Evolutionary conservation across 2,329 filamentous ascomycete genomes (phyloP).

Genomic region (Talaromyces funiculosus): DNA sequence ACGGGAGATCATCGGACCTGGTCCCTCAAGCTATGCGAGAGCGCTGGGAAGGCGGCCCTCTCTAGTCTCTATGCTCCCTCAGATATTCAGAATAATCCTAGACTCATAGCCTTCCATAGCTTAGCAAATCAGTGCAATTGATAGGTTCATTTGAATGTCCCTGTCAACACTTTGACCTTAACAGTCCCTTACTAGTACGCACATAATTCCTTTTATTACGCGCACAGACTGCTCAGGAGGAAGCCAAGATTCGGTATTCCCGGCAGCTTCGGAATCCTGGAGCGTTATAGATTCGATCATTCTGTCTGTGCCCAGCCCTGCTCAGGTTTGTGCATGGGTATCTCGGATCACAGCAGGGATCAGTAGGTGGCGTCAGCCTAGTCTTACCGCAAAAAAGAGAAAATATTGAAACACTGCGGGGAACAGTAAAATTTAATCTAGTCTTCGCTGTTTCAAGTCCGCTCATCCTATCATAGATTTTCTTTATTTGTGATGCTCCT

Average conservation of each 20-base stretch:
- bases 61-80: neutral
- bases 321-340: too few relatives aligned
- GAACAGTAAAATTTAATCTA: too few relatives aligned
- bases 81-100: neutral
- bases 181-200: neutral
- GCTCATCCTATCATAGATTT: too few relatives aligned
- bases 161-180: neutral
- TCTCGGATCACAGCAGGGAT: too few relatives aligned
- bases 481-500: too few relatives aligned
- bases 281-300: too few relatives aligned
- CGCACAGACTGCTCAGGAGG: neutral
- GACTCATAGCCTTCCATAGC: neutral
- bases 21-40: neutral
- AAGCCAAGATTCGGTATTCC: neutral
- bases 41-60: neutral
- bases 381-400: too few relatives aligned
- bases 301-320: too few relatives aligned
- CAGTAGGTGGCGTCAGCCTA: too few relatives aligned
- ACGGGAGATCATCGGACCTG: neutral
- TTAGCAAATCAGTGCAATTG: neutral
- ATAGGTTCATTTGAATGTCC: neutral
- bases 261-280: neutral
- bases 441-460: too few relatives aligned
- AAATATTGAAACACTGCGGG: too few relatives aligned
- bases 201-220: neutral